Conservation (phyloP, 2,329 filamentous ascomycete species). For the Hypoxylon sp. region DNA sequence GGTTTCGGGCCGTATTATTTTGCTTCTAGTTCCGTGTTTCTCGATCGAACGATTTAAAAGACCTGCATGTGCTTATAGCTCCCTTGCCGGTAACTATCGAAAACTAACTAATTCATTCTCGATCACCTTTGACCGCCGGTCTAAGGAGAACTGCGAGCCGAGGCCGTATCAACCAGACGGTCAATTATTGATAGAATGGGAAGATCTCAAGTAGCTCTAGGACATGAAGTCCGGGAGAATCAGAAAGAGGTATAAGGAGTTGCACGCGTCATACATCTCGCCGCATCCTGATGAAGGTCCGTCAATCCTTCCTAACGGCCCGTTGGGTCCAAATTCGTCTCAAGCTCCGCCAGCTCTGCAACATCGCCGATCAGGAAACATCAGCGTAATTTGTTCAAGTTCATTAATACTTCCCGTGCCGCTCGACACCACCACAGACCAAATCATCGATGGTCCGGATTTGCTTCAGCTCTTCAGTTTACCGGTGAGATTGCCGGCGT, state of each 20-base stretch:
- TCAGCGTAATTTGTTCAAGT: neutral
- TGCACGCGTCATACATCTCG: neutral
- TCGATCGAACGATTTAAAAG: slow-evolving; percentile 5
- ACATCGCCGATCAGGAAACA: neutral
- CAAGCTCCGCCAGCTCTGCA: neutral
- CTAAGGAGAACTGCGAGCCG: neutral
- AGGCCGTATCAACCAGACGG: neutral
- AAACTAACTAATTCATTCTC: neutral
- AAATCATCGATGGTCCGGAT: neutral
- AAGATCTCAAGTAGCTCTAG: neutral
- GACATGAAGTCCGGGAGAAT: neutral
- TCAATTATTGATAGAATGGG: neutral
- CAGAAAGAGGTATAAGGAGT: neutral
- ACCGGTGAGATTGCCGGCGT: neutral
- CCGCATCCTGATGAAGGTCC: neutral
- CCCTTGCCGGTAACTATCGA: neutral
- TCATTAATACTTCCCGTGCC: neutral
- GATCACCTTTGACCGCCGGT: neutral
- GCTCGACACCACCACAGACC: neutral
- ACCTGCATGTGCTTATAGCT: neutral
- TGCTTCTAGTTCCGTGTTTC: neutral
- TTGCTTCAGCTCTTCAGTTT: neutral
- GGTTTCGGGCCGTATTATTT: slow-evolving; percentile 1
- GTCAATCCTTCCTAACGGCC: neutral
- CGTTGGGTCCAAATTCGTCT: neutral